Evolutionary conservation across 257 asterid genomes (phyloP), one percentile per base, ranked within the genome.

Genomic region (Buddleja alternifolia): DNA sequence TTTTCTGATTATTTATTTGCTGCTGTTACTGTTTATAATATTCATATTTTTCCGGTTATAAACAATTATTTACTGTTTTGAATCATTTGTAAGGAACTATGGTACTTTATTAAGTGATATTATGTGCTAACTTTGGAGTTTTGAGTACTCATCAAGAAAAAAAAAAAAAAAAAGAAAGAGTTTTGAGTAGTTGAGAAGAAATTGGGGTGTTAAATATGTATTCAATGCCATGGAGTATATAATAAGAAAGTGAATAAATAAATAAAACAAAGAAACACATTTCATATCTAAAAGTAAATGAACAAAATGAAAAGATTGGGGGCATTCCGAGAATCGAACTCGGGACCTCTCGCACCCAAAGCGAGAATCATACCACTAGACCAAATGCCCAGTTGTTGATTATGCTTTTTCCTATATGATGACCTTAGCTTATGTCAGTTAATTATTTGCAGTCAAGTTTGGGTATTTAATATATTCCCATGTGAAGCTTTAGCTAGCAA

Each of bases 281-380:
- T 8, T 14, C 8, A 1, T 55, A 9, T 29, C 41, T 24, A 40
- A 10, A 57, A 29, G 45, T 55, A 16, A 29, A 29, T 10, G 37
- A 53, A 21, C 36, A 29, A 53, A 4, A 21, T 11, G 2, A 1
- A 11, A 51, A 24, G 19, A 23, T 12, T 9, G 95, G 95, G 97
- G 92, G 90, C 95, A 89, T 84, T 91, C 92, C 82, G 84, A 92
- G 89, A 88, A 89, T 89, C 81, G 77, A 86, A 84, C 90, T 86
- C 79, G 78, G 86, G 88, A 83, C 95, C 88, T 83, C 96, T 86
- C 86, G 86, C 97, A 80, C 97, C 95, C 87, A 59, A 87, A 88
- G 92, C 82, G 87, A 85, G 92, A 89, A 88, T 88, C 90, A 87
- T 84, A 86, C 89, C 90, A 90, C 92, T 86, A 90, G 95, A 85